A percentile compares a stretch with the other conserved stretches of the same genome.
These are phyloP conservation scores for Anthostomella pinea DNA, from an alignment of 2,329 filamentous ascomycete species.

Conservation along the genomic window DNA sequence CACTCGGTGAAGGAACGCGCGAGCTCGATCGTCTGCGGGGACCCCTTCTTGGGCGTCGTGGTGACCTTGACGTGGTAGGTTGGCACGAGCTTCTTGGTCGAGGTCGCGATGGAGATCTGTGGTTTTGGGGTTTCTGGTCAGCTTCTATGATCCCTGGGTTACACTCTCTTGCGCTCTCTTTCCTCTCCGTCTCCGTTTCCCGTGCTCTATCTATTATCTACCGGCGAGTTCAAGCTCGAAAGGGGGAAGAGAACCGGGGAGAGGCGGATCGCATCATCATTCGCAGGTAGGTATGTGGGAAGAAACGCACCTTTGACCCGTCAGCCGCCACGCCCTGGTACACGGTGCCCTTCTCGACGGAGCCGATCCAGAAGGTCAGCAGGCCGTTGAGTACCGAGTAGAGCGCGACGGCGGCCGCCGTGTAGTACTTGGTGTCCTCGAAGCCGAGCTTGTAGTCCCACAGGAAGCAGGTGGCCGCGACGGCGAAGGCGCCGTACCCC, in stretches of 20 bases:
- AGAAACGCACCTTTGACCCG: constrained; percentile 41
- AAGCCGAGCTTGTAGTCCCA: constrained; percentile 93
- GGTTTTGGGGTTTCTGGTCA: too few relatives aligned
- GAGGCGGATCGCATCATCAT: too few relatives aligned
- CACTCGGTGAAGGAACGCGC: constrained; percentile 67
- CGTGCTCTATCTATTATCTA: neutral
- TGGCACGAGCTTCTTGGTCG: constrained; percentile 75
- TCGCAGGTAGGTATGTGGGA: too few relatives aligned
- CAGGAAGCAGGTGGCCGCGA: constrained; percentile 80
- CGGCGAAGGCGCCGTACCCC: constrained; percentile 76
- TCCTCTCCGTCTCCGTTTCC: too few relatives aligned
- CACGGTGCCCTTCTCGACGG: constrained; percentile 75
- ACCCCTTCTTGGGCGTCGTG: constrained; percentile 40
- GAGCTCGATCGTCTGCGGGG: constrained; percentile 49
- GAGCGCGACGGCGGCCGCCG: constrained; percentile 70
- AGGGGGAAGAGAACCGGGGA: constrained; percentile 1
- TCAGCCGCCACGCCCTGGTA: constrained; percentile 70
- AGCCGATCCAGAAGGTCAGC: constrained; percentile 80
- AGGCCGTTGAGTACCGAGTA: constrained; percentile 78
- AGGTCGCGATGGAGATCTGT: constrained; percentile 71
- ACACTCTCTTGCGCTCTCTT: too few relatives aligned
- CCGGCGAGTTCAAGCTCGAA: neutral
- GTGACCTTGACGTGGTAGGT: constrained; percentile 74
- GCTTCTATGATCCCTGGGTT: too few relatives aligned
- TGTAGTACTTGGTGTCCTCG: constrained; percentile 79